Base-by-base conservation (phyloP, 306 rosid genomes). In the Comarum palustre region DNA sequence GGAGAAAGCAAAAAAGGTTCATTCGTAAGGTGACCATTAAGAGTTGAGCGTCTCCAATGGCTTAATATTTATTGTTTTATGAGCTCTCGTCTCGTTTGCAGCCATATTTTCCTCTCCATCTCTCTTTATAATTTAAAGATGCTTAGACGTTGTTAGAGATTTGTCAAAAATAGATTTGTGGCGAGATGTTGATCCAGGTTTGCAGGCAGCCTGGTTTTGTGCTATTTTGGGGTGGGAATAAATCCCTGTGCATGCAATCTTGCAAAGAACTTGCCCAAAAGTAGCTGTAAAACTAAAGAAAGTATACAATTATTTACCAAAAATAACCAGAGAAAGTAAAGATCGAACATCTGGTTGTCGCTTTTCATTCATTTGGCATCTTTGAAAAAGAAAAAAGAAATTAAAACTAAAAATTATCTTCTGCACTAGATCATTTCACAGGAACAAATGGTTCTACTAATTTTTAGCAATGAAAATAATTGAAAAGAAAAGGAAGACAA, bases 1-100 rank as follows among this genome's bases (percentile, higher is more conserved):
- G 66, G 9, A 87, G 57, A 52, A 91, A 17, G 5, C 63, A 48
- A 48, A 86, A 17, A 50, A 82, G 60, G 58, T 77, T 73, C 52
- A 32, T 47, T 15, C 32, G 71, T 24, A 80, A 48, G 63, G 68
- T 59, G 63, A 85, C 78, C 99, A 86, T 88, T 79, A 77, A 74
- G 82, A 41, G 48, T 3, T 29, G 47, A 42, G 32, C 24, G 70
- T 79, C 79, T 71, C 67, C 78, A 80, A 80, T 75, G 84, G 81
- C 79, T 34, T 57, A n/a, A n/a, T n/a, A 25, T 62, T 41, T 41
- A 41, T 41, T 58, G 20, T n/a, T 34, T 16, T 62, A 62, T 62
- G 67, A 62, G 67, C 43, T 17, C 67, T 34, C 19, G 11, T 45
- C 57, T 60, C n/a, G 45, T 34, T 41, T 7, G 27, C 45, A 51